These are phyloP conservation scores for Sherardia arvensis DNA, from an alignment of 257 asterid genomes.

Conservation along the genomic window DNA sequence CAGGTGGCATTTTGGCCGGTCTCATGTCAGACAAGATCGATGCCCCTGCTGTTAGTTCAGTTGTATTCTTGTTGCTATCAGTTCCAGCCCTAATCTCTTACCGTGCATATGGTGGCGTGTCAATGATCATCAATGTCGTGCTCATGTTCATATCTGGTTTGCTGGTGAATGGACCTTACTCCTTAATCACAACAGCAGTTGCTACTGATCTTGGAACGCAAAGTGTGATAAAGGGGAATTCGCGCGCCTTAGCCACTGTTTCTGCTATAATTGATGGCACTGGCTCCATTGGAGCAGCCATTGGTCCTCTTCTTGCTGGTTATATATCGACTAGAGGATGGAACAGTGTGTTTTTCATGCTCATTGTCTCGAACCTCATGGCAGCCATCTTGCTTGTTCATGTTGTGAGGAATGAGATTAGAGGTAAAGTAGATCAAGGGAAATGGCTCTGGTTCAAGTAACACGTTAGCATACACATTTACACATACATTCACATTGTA, in stretches of 20 bases:
- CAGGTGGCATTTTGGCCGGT: constrained; percentile 89
- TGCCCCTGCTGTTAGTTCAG: constrained; percentile 79
- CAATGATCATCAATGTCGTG: constrained; percentile 42
- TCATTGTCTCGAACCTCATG: constrained; percentile 41
- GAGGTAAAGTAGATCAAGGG: constrained; percentile 53
- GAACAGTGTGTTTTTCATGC: constrained; percentile 81
- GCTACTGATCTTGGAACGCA: constrained; percentile 95
- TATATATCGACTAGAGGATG: constrained; percentile 87
- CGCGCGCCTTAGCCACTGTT: constrained; percentile 86
- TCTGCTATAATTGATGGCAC: constrained; percentile 94
- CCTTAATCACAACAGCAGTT: constrained; percentile 90
- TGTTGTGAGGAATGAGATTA: constrained; percentile 56
- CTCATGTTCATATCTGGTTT: constrained; percentile 72
- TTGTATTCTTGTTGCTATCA: constrained; percentile 49
- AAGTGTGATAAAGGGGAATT: constrained; percentile 43
- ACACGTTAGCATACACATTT: constrained; percentile 4
- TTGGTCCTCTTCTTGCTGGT: constrained; percentile 96
- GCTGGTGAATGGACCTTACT: constrained; percentile 82
- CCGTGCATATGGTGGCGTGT: constrained; percentile 65
- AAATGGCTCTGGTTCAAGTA: constrained; percentile 58
- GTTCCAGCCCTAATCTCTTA: constrained; percentile 64
- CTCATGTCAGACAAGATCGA: constrained; percentile 59
- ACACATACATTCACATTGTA: background rate
- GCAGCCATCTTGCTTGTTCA: constrained; percentile 51
- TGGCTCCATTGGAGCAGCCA: constrained; percentile 90